phyloP scores from a whole-genome alignment of 352 stramenopile genomes.

The Globisporangium camurandrum region DNA sequence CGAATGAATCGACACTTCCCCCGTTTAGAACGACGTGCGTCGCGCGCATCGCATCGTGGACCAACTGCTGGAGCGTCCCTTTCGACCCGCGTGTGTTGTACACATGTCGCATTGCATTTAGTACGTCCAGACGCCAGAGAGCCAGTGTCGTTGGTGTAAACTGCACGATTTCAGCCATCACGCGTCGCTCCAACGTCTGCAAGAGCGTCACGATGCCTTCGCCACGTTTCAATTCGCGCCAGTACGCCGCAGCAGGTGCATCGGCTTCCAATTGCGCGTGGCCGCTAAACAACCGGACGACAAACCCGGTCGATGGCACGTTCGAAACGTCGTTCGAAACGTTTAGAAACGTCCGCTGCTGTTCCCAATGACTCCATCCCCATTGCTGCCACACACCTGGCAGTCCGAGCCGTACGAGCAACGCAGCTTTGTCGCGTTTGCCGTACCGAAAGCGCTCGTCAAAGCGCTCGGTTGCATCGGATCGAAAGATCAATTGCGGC shows the following conservation, averaged over 20 bases:
- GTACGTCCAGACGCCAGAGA: slow-evolving; percentile 19
- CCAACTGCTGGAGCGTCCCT: slow-evolving; percentile 3
- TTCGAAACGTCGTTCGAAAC: slow-evolving; percentile 26
- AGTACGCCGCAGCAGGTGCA: slow-evolving; percentile 18
- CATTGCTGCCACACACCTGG: slow-evolving; percentile 33
- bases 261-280: slow-evolving; percentile 22
- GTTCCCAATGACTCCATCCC: slow-evolving; percentile 43
- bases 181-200: slow-evolving; percentile 28
- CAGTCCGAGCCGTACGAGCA: slow-evolving; percentile 34
- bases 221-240: slow-evolving; percentile 39
- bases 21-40: slow-evolving; percentile 10
- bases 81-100: slow-evolving; percentile 4
- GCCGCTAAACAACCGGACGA: slow-evolving; percentile 41
- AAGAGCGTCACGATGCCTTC: slow-evolving; percentile 31
- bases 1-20: slow-evolving; percentile 21
- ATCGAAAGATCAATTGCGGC: slow-evolving; percentile 51
- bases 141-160: slow-evolving; percentile 19
- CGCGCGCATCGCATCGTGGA: slow-evolving; percentile 24
- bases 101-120: slow-evolving; percentile 3
- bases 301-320: slow-evolving; percentile 31
- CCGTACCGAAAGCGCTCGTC: slow-evolving; percentile 46
- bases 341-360: slow-evolving; percentile 24
- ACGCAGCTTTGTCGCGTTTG: slow-evolving; percentile 39
- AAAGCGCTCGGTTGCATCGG: slow-evolving; percentile 35
- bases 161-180: slow-evolving; percentile 27